A percentile compares a stretch with the other conserved stretches of the same genome.
Evolutionary conservation across 2,329 filamentous ascomycete genomes (phyloP).

Genomic region (Catunica adiposa): DNA sequence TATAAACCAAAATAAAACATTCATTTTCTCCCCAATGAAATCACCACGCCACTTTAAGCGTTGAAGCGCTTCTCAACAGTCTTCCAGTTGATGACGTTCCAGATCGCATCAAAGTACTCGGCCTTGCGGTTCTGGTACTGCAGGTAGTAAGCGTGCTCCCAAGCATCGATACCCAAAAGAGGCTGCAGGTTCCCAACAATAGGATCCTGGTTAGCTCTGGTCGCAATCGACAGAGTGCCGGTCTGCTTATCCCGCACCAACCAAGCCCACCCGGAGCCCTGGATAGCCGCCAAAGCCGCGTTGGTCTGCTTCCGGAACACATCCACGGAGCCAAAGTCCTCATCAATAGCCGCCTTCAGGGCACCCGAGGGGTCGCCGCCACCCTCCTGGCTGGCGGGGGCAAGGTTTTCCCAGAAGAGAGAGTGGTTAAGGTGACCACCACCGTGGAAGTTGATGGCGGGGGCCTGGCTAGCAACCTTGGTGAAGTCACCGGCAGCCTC

Average conservation of each 20-base stretch:
- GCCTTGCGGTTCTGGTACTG: conserved; percentile 96
- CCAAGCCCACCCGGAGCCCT: conserved; percentile 87
- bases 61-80: conserved; percentile 62
- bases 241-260: conserved; percentile 54
- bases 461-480: conserved; percentile 33
- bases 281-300: conserved; percentile 53
- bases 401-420: conserved; percentile 72
- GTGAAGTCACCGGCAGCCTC: conserved; percentile 43
- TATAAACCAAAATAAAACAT: neutral
- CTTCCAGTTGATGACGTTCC: conserved; percentile 96
- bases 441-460: conserved; percentile 59
- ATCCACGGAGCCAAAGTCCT: conserved; percentile 51
- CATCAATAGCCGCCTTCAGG: conserved; percentile 46
- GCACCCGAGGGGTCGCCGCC: conserved; percentile 45
- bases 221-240: conserved; percentile 46
- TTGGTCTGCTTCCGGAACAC: conserved; percentile 51
- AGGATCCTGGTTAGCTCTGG: conserved; percentile 76
- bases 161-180: conserved; percentile 78
- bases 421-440: conserved; percentile 78
- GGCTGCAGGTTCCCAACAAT: conserved; percentile 70
- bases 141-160: conserved; percentile 92
- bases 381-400: conserved; percentile 44
- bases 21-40: neutral
- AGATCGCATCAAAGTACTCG: conserved; percentile 85
- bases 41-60: conserved; percentile 22